phyloP scores from a whole-genome alignment of 2,329 filamentous ascomycete genomes.

The Ascochyta pisi region DNA sequence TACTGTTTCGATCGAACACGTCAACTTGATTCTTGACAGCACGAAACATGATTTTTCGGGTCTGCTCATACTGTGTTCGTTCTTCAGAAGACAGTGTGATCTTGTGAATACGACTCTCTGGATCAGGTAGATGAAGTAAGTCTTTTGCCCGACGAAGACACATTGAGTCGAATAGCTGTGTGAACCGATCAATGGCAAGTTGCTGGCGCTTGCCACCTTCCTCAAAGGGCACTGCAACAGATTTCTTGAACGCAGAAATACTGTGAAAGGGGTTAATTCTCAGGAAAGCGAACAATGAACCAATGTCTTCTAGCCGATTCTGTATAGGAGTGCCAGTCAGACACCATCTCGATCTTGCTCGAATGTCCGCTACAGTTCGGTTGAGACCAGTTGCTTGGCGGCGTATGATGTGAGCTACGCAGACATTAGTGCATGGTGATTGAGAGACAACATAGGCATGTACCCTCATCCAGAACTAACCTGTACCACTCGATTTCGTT shows the following conservation, averaged over 20 bases:
- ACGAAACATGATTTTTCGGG: slow-evolving; percentile 47
- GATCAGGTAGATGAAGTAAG: slow-evolving; percentile 49
- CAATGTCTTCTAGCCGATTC: slow-evolving; percentile 61
- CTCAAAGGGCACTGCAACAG: slow-evolving; percentile 53
- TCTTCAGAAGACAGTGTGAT: slow-evolving; percentile 46
- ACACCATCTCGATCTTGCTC: slow-evolving; percentile 56
- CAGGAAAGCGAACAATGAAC: slow-evolving; percentile 59
- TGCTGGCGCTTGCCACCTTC: slow-evolving; percentile 31
- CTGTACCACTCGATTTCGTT: slow-evolving; percentile 37
- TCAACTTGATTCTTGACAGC: slow-evolving; percentile 50
- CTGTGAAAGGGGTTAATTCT: slow-evolving; percentile 53
- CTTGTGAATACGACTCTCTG: slow-evolving; percentile 25
- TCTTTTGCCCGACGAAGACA: slow-evolving; percentile 55
- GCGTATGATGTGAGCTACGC: slow-evolving; percentile 57
- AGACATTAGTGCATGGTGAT: slow-evolving; percentile 1
- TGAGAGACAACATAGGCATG: slow-evolving; percentile 57
- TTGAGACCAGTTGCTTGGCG: slow-evolving; percentile 55
- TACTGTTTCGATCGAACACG: slow-evolving; percentile 44
- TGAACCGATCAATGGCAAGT: slow-evolving; percentile 33
- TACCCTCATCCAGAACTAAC: slow-evolving; percentile 46
- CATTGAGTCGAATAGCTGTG: slow-evolving; percentile 45
- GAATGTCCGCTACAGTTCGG: slow-evolving; percentile 52
- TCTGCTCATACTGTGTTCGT: slow-evolving; percentile 41
- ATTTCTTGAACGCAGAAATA: slow-evolving; percentile 53
- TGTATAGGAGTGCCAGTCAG: slow-evolving; percentile 56